These are phyloP conservation scores for Tulasnella sp. DNA, from an alignment of 768 basidiomycete genomes.

Conservation along the genomic window DNA sequence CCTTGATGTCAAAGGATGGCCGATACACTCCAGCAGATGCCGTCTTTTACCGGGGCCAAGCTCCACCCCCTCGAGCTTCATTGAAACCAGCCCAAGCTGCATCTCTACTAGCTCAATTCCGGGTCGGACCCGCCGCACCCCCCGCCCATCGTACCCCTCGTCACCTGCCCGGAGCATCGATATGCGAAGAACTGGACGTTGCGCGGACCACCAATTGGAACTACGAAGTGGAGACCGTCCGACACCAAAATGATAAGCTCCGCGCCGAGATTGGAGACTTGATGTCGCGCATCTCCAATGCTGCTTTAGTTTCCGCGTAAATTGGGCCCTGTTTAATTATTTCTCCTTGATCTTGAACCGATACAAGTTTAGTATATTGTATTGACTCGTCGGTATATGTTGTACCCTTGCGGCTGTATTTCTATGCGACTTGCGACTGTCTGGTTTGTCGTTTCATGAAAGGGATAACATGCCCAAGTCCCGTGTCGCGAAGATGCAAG, in stretches of 20 bases:
- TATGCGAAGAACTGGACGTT: slow-evolving; percentile 44
- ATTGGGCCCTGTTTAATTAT: not conserved
- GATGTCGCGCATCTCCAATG: not conserved
- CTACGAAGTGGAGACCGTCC: slow-evolving; percentile 42
- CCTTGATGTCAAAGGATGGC: not conserved
- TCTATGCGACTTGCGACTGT: not conserved
- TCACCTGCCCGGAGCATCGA: slow-evolving; percentile 30
- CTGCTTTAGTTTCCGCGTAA: not conserved
- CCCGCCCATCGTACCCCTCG: not conserved
- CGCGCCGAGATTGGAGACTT: slow-evolving; percentile 36
- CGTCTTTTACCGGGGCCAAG: slow-evolving; percentile 18
- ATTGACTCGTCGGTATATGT: not conserved
- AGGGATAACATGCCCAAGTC: not conserved
- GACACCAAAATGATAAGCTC: slow-evolving; percentile 37
- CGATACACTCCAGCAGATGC: not conserved
- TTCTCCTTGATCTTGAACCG: not conserved
- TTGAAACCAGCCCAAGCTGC: slow-evolving; percentile 2
- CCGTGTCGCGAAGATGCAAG: no score
- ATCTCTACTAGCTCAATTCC: slow-evolving; percentile 7
- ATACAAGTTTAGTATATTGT: not conserved
- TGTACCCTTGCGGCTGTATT: not conserved
- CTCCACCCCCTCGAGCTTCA: not conserved
- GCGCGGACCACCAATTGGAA: slow-evolving; percentile 45
- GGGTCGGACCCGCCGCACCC: not conserved
- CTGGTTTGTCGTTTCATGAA: not conserved